Evolutionary conservation across 345 rosid genomes (phyloP), one percentile per base, ranked within the genome.

Genomic region (Bruguiera sexangula): DNA sequence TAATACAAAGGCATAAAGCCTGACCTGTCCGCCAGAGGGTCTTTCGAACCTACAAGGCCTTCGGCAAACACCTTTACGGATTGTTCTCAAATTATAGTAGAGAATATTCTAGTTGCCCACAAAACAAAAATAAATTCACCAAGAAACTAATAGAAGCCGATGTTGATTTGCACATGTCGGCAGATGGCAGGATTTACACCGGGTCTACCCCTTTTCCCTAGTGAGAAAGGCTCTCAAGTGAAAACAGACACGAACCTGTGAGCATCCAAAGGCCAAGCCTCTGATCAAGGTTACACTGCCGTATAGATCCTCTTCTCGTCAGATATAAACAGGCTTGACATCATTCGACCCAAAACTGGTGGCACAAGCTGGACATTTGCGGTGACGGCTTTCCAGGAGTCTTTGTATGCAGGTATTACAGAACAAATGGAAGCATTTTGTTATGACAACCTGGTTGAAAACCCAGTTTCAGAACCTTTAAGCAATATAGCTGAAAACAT

Each of bases 321-420:
- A 96, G 75, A 96, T 92, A 73, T 96, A 96, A 73, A 95, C 97
- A 75, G 97, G 98, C 69, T 89, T 95, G 51, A 96, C 95, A 66
- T 96, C 98, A 60, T 90, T 96, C 21, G 81, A 78, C 60, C 99
- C 96, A 66, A 96, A 92, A 83, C 90, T 92, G 54, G 90, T 83
- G 20, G 86, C 78, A 70, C 99, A 96, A 5, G 79, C 81, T 13
- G 97, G 97, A 75, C 98, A 96, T 76, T 92, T 96, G 67, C 96
- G 87, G 60, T 89, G 96, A 34, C 98, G 88, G 66, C 84, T 86
- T 82, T 77, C 96, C 19, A 69, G 74, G 60, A 89, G 80, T 78
- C 79, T 92, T 76, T 87, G 96, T 37, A 96, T 84, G 74, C 98
- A 96, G 57, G 86, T 80, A 62, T 82, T 88, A 89, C 98, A 96